Evolutionary conservation across 768 basidiomycete species (phyloP), one percentile per base, ranked within the genome.

Genomic region (Hypsizygus marmoreus): DNA sequence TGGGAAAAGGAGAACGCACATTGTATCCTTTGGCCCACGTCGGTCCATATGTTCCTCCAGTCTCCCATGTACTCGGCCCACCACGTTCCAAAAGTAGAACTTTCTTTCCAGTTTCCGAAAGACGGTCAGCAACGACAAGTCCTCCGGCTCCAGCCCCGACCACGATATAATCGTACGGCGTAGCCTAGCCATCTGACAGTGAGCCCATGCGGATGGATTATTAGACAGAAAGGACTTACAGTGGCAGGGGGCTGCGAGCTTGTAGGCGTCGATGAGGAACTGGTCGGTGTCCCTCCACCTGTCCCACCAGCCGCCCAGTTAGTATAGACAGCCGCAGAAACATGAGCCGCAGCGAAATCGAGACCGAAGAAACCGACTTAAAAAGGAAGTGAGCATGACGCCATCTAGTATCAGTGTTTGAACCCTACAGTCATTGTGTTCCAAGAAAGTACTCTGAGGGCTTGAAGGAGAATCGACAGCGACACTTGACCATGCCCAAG

Each of bases 1-100:
- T 29, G 5, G 10, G 20, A 6, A 29, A 12, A 17, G n/a, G 1
- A 14, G 17, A 20, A 55, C 70, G 22, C 51, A 77, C 76, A 40
- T 74, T 74, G 3, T 69, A 68, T 31, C 76, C 74, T 45, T 62
- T 54, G 2, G 73, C 60, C 81, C 80, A 83, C 4, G 65, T 58
- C 0, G 81, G 71, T 35, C 71, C 69, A 56, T 82, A 80, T 9
- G 63, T 77, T 12, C 83, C 83, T 10, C 83, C 82, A 13, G 81
- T 82, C 47, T 76, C 65, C 24, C 72, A 72, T 14, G 80, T 79
- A 54, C 76, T 78, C 5, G 83, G 83, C 1, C 82, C 82, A 33
- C 83, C 83, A 44, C 81, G 78, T 54, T 84, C 83, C 4, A 85
- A 63, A 1, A 85, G 68, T 11, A 84, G 62, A 2, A 85, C 81